phyloP scores from a whole-genome alignment of 1,284 basidiomycete genomes.

The Melampsora larici-populina region DNA sequence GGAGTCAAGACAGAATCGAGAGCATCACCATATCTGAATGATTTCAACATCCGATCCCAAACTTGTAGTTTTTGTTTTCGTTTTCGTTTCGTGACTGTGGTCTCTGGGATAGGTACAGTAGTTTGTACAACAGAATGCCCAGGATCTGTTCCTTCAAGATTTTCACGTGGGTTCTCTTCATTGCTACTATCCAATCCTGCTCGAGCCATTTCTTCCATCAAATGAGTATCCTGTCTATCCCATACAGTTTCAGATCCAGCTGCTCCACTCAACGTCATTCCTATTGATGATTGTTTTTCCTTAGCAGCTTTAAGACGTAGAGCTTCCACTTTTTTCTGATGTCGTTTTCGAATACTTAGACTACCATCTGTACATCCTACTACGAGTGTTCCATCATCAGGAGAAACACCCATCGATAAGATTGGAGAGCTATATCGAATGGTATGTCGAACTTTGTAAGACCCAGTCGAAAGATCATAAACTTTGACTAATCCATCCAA shows the following conservation, averaged over 20 bases:
- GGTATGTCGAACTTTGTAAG: constrained; percentile 93
- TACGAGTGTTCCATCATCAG: constrained; percentile 92
- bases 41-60: constrained; percentile 85
- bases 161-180: constrained; percentile 43
- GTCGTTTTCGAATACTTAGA: constrained; percentile 61
- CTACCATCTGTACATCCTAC: constrained; percentile 97
- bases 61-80: constrained; percentile 72
- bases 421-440: constrained; percentile 97
- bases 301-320: constrained; percentile 42
- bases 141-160: constrained; percentile 25
- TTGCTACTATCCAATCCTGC: constrained; percentile 45
- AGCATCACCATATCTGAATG: constrained; percentile 91
- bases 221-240: constrained; percentile 44
- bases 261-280: constrained; percentile 46
- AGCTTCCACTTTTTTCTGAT: constrained; percentile 43
- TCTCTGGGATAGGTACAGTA: constrained; percentile 11
- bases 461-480: constrained; percentile 75
- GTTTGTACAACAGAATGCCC: constrained; percentile 22
- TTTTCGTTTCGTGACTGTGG: constrained; percentile 59
- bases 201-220: constrained; percentile 46
- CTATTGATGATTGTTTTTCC: constrained; percentile 23
- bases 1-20: constrained; percentile 82
- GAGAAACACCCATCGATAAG: constrained; percentile 84
- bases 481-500: constrained; percentile 98
- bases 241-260: constrained; percentile 45